Base-by-base conservation (phyloP, 2,329 filamentous ascomycete species). In the Lasiodiplodia gonubiensis region DNA sequence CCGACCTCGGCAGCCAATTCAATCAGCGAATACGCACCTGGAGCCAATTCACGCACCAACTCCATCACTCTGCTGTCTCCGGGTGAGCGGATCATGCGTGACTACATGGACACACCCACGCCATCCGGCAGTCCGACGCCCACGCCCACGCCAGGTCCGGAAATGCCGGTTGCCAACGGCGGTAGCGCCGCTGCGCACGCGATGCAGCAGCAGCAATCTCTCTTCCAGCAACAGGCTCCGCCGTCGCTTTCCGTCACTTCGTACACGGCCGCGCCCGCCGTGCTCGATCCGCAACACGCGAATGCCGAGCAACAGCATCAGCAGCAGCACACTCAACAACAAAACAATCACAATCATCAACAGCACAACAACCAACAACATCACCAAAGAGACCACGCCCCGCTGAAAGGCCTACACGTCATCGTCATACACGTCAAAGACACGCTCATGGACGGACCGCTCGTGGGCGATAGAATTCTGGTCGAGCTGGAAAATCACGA, bases 351-450 rank as follows among this genome's bases (percentile, higher is more conserved):
- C 4, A 25, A 23, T 14, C 37, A 33, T 16, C 27, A 35, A 18
- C 37, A 37, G 2, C 63, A 48, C 4, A 25, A 23, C 2, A 25
- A 33, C 12, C 52, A 35, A 18, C 52, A 30, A 3, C 37, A 21
- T 6, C 33, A 35, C n/a, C 49, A 46, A 23, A 54, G n/a, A n/a
- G 37, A 46, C 4, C 37, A 46, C 5, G 39, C 53, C 21, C 89
- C 89, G 7, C 83, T 99, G 4, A 82, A 84, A 64, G 93, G 93
- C 0, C 76, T 98, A 33, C 91, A 89, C 70, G 83, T 99, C 1
- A 89, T 97, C 60, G 88, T 98, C 66, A 98, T 98, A 46, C 95
- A 99, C 76, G 87, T 98, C 74, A 99, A 99, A 77, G 94, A 98
- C 71, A 90, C 86, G 25, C 81, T 97, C 66, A 83, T 85, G 10